Evolutionary conservation across 495 filamentous ascomycete species (phyloP), one percentile per base, ranked within the genome.

Genomic region (Trichoderma virens): DNA sequence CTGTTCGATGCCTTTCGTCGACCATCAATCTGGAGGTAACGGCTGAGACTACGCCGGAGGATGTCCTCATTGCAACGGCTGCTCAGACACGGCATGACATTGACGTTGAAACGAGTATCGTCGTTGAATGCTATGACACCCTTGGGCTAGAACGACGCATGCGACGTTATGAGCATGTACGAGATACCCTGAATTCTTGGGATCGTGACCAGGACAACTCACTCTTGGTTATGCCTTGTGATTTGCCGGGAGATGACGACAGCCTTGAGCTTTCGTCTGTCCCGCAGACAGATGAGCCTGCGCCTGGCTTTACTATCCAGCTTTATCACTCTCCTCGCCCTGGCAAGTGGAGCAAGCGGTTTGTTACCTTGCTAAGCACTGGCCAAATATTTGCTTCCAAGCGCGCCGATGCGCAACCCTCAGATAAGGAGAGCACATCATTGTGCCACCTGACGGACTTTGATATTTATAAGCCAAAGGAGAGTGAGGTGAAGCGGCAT

Each of bases 121-220:
- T 97, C 1, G 72, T 93, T 38, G 94, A 98, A 72, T 84, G 82
- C 0, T 97, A 90, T 70, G 73, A 76, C 23, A 80, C 84, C 41
- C 75, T 93, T 1, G 92, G 91, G n/a, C 79, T 98, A 3, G 89
- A 95, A 70, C 85, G 94, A 56, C 86, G 90, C 4, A 72, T 98
- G 28, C 90, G 94, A 14, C 86, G 83, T 8, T 97, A 97, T 72
- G 94, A 98, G 76, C 85, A 83, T 65, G 81, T 98, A 30, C 84
- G 92, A 39, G 91, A 97, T 73, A 84, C 96, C 30, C 81, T 97
- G 82, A 95, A 93, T 72, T 94, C 92, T 3, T 98, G 94, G 94
- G 86, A 93, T 38, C 75, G 80, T 18, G 92, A 96, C 71, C 77
- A 79, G 1, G 83, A 89, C 66, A 93, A 94, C 70, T 73, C 78